Base-by-base conservation (phyloP, 2,329 filamentous ascomycete genomes). In the Periconia digitata region DNA sequence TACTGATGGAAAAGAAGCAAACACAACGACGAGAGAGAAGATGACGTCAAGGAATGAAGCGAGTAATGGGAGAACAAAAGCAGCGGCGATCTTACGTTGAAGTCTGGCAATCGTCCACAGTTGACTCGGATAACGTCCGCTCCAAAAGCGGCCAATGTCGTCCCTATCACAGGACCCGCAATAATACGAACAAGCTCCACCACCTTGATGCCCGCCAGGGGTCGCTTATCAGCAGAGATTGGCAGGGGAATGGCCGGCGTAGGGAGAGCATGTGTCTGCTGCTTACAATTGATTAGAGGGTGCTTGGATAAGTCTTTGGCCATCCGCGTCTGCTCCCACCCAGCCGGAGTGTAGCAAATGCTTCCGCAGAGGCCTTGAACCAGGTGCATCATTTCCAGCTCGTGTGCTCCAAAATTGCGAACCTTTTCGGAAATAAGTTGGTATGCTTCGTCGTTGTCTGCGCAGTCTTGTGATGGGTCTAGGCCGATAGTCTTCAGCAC, bases 401-500 rank as follows among this genome's bases (percentile, higher is more conserved):
- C 56, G 3, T 49, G 48, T 1, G 55, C 48, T 46, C 74, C 76
- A 46, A 75, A 67, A n/a, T 48, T 51, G 40, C 67, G 61, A 5
- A 47, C 53, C 16, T 55, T 50, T 39, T 52, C 38, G 2, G 53
- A 49, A 39, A 59, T 59, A 23, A 58, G 40, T n/a, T 61, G 59
- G 20, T 61, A 59, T 2, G 60, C 62, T 20, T 57, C 59, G 22
- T 62, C 53, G 40, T 52, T 59, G 20, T 43, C 47, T 2, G 41
- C 49, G 6, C 48, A 45, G 1, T 46, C 46, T 2, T 45, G 41
- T 4, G 43, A 55, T 0, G 70, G 63, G 44, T 77, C 63, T 42
- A 81, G 70, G 4, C 75, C 76, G 37, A 80, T 74, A n/a, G 74
- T 72, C 22, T 66, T 56, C 1, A 81, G 68, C 0, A 75, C 74